A percentile compares a stretch with the other conserved stretches of the same genome.
These are phyloP conservation scores for Entomortierella chlamydospora DNA, from an alignment of 192 early-diverging fungal species.

Conservation along the genomic window DNA sequence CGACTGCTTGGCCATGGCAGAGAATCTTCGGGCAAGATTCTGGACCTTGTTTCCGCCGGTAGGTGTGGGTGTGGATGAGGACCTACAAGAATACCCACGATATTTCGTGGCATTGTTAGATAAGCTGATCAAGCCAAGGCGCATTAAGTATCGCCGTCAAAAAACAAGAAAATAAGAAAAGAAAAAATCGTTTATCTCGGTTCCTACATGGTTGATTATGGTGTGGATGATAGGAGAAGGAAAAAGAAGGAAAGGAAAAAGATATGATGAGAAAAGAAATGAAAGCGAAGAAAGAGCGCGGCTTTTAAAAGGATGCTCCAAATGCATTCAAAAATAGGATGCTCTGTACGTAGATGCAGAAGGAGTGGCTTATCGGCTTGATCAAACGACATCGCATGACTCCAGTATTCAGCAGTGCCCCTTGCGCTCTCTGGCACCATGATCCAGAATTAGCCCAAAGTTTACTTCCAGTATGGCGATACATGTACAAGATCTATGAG, in stretches of 20 bases:
- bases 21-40: slow-evolving; percentile 38
- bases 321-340: no score
- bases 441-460: no score
- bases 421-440: no score
- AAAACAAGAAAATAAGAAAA: no score
- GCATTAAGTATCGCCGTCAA: no score
- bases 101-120: neutral
- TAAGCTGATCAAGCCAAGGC: no score
- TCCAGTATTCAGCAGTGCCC: no score
- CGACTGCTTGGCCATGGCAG: slow-evolving; percentile 47
- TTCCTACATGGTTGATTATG: slow-evolving; percentile 2
- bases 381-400: no score
- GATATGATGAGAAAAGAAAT: slow-evolving; percentile 4
- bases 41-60: slow-evolving; percentile 33
- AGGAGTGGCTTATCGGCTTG: neutral
- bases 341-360: neutral
- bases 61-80: neutral
- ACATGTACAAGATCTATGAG: no score
- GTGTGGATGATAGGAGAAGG: neutral
- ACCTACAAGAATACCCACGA: neutral
- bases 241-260: neutral
- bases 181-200: neutral
- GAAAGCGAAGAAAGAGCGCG: no score
- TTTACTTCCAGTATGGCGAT: no score
- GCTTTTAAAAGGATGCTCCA: no score